These are phyloP conservation scores for Lachnellula occidentalis DNA, from an alignment of 2,329 filamentous ascomycete genomes.

Conservation along the genomic window DNA sequence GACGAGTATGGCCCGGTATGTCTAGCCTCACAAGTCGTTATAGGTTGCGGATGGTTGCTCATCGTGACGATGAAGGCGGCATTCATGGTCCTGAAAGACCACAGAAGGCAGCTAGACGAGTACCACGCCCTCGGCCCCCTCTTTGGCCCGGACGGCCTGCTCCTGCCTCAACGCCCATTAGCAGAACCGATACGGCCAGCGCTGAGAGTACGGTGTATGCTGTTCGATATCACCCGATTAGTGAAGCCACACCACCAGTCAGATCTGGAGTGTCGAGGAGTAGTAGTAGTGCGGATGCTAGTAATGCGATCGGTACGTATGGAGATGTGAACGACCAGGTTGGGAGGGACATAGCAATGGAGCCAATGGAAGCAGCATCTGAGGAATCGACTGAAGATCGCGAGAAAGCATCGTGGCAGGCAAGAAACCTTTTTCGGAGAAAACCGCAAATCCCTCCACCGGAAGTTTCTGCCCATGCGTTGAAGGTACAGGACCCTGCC, in stretches of 20 bases:
- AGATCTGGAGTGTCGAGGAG: conserved; percentile 11
- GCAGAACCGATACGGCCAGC: conserved; percentile 57
- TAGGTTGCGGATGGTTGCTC: conserved; percentile 12
- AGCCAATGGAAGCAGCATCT: conserved; percentile 13
- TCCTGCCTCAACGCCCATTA: conserved; percentile 51
- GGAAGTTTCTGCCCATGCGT: conserved; percentile 28
- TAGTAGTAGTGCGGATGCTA: conserved; percentile 24
- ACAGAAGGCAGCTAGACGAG: conserved; percentile 11
- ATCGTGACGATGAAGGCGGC: conserved; percentile 21
- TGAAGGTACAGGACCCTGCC: conserved; percentile 12
- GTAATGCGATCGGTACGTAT: conserved; percentile 2
- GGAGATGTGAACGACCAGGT: conserved; percentile 22
- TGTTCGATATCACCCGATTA: conserved; percentile 53
- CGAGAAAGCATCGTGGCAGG: conserved; percentile 14
- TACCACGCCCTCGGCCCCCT: conserved; percentile 20
- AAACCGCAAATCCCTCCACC: conserved; percentile 25
- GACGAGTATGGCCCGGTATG: conserved; percentile 41
- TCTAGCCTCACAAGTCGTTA: conserved; percentile 25
- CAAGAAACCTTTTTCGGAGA: conserved; percentile 27
- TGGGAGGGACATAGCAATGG: conserved; percentile 4
- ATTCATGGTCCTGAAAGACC: background rate
- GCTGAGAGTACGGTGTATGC: conserved; percentile 60
- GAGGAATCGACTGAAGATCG: conserved; percentile 1
- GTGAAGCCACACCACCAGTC: conserved; percentile 33
- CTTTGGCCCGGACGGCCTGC: conserved; percentile 51